Base-by-base conservation (phyloP, 2,329 filamentous ascomycete species). In the Metarhizium sp. region DNA sequence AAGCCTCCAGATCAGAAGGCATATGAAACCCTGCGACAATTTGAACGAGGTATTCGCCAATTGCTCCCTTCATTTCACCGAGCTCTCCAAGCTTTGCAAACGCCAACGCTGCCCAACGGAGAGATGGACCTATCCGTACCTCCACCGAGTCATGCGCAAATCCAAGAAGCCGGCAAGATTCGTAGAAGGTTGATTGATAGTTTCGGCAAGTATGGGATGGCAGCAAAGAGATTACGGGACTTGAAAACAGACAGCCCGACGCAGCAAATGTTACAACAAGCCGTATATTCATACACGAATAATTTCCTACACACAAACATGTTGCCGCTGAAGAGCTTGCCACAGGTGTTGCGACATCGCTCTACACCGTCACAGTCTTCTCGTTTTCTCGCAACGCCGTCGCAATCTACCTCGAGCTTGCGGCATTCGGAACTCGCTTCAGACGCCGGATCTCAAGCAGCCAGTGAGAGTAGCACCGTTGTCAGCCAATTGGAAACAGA, bases 101-200 rank as follows among this genome's bases (percentile, higher is more conserved):
- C 79, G 2, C 73, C 75, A 20, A 71, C 69, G 47, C 66, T 69
- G 16, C 70, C 70, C 30, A 69, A 63, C 34, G 68, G 68, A 6
- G 70, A 73, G 49, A 64, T 69, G 4, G 71, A 75, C 20, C 59
- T 69, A 2, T 64, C 65, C 29, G 72, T 69, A 29, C 72, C 76
- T 1, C 74, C 78, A 0, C 76, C 80, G 0, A 79, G 74, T 2
- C 78, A 78, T 7, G 76, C 82, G 5, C 89, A 95, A 66, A 84
- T 96, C 48, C 80, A 88, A 53, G 91, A 96, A 62, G 92, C 92
- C 0, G 86, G 87, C 48, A 95, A 94, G 70, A 87, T 95, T 11
- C 86, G 92, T n/a, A 95, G 90, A 68, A 81, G 91, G 25, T 78
- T 96, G 1, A 92, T 90, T 57, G 92, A 96, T 63, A 88, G 90